A percentile compares a stretch with the other conserved stretches of the same genome.
These are phyloP conservation scores for Pythium grandisporangium DNA, from an alignment of 352 stramenopile genomes.

Conservation along the genomic window DNA sequence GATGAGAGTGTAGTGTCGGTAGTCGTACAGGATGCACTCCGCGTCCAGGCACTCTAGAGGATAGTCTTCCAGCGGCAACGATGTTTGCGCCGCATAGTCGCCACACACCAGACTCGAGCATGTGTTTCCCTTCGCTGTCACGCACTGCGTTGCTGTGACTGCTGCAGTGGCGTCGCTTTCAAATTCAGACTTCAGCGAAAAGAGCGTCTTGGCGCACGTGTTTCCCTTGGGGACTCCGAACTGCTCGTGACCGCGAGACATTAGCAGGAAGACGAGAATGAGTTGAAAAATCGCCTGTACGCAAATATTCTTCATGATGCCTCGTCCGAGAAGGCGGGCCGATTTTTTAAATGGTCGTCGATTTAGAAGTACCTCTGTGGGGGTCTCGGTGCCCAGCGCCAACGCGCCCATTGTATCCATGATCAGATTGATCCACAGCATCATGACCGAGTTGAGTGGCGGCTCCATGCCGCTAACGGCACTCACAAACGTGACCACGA, in stretches of 20 bases:
- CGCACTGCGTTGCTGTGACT: too few relatives aligned
- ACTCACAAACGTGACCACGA: conserved; percentile 71
- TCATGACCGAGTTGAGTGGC: conserved; percentile 79
- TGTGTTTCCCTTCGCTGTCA: conserved; percentile 27
- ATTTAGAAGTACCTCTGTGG: conserved; percentile 52
- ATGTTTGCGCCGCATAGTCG: conserved; percentile 38
- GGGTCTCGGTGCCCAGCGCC: conserved; percentile 59
- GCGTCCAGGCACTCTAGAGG: conserved; percentile 36
- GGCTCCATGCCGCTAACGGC: conserved; percentile 79
- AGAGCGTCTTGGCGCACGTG: conserved; percentile 28
- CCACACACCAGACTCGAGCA: conserved; percentile 45
- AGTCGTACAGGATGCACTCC: conserved; percentile 57
- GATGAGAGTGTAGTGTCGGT: conserved; percentile 94
- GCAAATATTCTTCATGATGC: conserved; percentile 72
- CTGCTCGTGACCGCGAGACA: conserved; percentile 38
- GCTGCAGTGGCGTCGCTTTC: conserved; percentile 17
- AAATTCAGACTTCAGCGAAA: conserved; percentile 42
- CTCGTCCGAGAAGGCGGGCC: conserved; percentile 36
- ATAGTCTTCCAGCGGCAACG: conserved; percentile 24
- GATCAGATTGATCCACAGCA: conserved; percentile 86
- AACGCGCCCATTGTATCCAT: conserved; percentile 80
- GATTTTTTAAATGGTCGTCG: conserved; percentile 67
- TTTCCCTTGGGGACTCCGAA: conserved; percentile 62
- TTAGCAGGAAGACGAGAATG: conserved; percentile 75
- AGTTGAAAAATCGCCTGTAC: conserved; percentile 73